Conservation (phyloP, 345 rosid species). For the Erysimum cheiranthoides region DNA sequence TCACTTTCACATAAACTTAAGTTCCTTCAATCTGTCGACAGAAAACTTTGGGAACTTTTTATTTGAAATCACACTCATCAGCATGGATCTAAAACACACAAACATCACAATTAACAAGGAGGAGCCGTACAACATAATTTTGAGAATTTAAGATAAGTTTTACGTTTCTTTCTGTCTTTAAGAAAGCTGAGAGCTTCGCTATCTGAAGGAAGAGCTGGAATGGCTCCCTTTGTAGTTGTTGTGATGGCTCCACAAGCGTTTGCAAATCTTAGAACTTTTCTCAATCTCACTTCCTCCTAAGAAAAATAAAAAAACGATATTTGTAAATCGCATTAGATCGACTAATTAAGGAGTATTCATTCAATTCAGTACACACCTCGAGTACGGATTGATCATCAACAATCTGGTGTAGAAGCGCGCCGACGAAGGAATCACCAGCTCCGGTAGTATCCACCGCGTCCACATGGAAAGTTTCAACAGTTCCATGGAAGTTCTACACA, state of each 20-base stretch:
- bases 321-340: constrained; percentile 2
- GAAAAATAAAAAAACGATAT: background rate
- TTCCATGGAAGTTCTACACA: constrained; percentile 72
- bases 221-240: constrained; percentile 94
- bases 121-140: background rate
- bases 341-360: background rate
- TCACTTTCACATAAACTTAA: background rate
- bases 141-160: background rate
- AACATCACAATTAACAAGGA: background rate
- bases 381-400: constrained; percentile 76
- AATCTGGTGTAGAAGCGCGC: constrained; percentile 77
- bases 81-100: constrained; percentile 4
- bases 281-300: constrained; percentile 70
- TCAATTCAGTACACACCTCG: constrained; percentile 48
- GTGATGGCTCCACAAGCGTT: constrained; percentile 98
- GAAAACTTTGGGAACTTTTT: background rate
- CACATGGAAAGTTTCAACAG: constrained; percentile 78
- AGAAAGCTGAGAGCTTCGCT: constrained; percentile 60
- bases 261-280: constrained; percentile 72
- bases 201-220: constrained; percentile 81
- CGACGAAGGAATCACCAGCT: constrained; percentile 95
- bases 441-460: constrained; percentile 88
- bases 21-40: background rate
- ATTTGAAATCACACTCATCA: background rate
- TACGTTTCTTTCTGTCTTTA: constrained; percentile 38